Conservation (phyloP, 495 filamentous ascomycete genomes). For the Saxophila tyrrhenica region DNA sequence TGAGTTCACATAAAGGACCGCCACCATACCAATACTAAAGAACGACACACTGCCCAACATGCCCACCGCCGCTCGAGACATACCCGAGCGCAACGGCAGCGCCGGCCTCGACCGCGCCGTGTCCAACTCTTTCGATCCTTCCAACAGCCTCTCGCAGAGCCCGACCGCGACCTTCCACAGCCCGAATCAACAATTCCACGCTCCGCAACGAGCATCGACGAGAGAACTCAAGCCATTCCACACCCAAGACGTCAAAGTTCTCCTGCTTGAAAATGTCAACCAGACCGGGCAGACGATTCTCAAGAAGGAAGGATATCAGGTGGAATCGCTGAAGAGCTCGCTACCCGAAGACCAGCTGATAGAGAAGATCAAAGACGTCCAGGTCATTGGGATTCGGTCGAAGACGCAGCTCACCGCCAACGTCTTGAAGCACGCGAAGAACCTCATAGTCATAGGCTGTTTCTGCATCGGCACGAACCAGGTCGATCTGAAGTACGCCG, state of each 20-base stretch:
- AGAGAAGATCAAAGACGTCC: conserved; percentile 90
- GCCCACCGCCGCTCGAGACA: conserved; percentile 34
- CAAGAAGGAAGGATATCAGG: conserved; percentile 81
- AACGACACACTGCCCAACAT: conserved; percentile 18
- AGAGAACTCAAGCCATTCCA: conserved; percentile 94
- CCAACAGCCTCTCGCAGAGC: conserved; percentile 41
- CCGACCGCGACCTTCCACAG: conserved; percentile 57
- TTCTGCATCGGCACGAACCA: conserved; percentile 99
- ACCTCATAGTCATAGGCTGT: conserved; percentile 90
- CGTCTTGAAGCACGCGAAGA: conserved; percentile 79
- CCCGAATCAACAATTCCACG: conserved; percentile 40
- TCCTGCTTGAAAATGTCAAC: conserved; percentile 94
- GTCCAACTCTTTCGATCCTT: conserved; percentile 39
- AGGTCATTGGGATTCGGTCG: conserved; percentile 95
- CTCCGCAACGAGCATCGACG: conserved; percentile 17
- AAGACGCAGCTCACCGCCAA: conserved; percentile 88
- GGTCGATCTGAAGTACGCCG: conserved; percentile 86
- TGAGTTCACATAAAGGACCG: background rate
- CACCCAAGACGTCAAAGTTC: conserved; percentile 88
- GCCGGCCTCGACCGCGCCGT: conserved; percentile 24
- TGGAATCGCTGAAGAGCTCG: conserved; percentile 80
- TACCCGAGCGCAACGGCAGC: conserved; percentile 19
- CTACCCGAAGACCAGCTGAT: conserved; percentile 88
- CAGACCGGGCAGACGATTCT: conserved; percentile 76
- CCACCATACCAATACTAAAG: background rate